These are phyloP conservation scores for Ilex asprella DNA, from an alignment of 257 asterid genomes.

Conservation along the genomic window DNA sequence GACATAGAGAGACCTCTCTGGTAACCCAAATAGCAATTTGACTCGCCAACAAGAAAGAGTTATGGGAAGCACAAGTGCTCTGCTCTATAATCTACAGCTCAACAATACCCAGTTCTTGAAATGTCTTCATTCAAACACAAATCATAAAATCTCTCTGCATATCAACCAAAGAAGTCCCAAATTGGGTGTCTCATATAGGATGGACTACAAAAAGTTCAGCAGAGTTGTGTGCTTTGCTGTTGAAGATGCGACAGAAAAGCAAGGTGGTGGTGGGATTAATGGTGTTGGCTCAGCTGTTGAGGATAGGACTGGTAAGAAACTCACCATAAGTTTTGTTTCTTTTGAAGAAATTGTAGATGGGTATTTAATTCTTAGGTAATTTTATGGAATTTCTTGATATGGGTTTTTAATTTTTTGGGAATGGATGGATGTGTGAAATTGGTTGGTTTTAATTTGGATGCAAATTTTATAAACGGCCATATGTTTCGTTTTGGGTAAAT, in stretches of 20 bases:
- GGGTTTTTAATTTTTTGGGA: background rate
- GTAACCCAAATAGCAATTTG: no score
- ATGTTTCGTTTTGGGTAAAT: background rate
- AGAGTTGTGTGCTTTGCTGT: constrained; percentile 59
- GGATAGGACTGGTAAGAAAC: constrained; percentile 44
- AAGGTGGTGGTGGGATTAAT: constrained; percentile 26
- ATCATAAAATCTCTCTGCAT: constrained; percentile 25
- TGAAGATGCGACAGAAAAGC: constrained; percentile 57
- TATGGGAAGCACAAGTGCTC: constrained; percentile 65
- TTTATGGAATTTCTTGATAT: constrained; percentile 1
- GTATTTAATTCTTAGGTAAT: background rate
- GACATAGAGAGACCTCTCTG: no score
- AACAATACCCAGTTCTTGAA: constrained; percentile 36
- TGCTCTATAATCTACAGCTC: constrained; percentile 42
- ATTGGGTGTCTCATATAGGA: constrained; percentile 32
- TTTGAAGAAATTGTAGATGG: background rate
- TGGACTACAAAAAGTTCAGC: constrained; percentile 28
- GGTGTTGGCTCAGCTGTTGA: constrained; percentile 43
- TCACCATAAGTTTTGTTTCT: background rate
- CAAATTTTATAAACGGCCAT: background rate
- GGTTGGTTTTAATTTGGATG: background rate
- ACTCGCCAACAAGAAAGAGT: background rate
- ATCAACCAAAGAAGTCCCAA: constrained; percentile 34
- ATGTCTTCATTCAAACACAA: constrained; percentile 38
- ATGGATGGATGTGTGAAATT: background rate